Conservation (phyloP, 495 filamentous ascomycete species). For the Staphylotrichum longicolle region DNA sequence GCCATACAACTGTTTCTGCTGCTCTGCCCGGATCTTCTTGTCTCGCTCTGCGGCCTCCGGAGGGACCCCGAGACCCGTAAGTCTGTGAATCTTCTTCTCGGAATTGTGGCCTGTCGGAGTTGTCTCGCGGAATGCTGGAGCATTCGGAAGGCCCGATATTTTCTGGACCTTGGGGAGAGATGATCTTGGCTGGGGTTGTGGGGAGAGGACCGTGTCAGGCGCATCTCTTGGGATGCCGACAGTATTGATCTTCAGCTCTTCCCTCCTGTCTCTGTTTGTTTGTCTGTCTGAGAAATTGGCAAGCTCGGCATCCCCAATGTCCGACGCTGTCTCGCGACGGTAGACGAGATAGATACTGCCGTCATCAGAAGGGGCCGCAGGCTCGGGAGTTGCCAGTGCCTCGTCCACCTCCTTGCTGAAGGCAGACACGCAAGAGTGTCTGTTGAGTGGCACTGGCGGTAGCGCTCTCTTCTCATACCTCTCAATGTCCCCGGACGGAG, state of each 20-base stretch:
- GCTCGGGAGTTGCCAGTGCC: slow-evolving; percentile 2
- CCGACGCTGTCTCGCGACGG: neutral
- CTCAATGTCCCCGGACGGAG: slow-evolving; percentile 23
- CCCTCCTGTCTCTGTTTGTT: neutral
- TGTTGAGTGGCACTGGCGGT: slow-evolving; percentile 25
- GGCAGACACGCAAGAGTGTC: slow-evolving; percentile 20
- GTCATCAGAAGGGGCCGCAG: neutral
- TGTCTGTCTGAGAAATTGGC: neutral
- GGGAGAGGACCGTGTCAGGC: neutral
- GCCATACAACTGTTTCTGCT: slow-evolving; percentile 8
- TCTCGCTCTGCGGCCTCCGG: neutral
- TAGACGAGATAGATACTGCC: slow-evolving; percentile 10
- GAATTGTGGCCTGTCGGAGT: slow-evolving; percentile 7
- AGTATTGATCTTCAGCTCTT: neutral
- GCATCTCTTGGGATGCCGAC: neutral
- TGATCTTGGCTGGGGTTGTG: slow-evolving; percentile 1
- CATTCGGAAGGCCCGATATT: neutral
- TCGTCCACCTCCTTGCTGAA: slow-evolving; percentile 29
- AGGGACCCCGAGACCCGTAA: slow-evolving; percentile 23
- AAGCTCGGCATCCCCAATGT: neutral
- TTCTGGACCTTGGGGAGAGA: neutral
- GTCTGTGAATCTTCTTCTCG: slow-evolving; percentile 7
- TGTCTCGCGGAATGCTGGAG: neutral
- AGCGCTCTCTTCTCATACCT: slow-evolving; percentile 29
- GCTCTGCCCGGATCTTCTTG: neutral